Base-by-base conservation (phyloP, 2,329 filamentous ascomycete genomes). In the Ceratocystis eucalypticola region DNA sequence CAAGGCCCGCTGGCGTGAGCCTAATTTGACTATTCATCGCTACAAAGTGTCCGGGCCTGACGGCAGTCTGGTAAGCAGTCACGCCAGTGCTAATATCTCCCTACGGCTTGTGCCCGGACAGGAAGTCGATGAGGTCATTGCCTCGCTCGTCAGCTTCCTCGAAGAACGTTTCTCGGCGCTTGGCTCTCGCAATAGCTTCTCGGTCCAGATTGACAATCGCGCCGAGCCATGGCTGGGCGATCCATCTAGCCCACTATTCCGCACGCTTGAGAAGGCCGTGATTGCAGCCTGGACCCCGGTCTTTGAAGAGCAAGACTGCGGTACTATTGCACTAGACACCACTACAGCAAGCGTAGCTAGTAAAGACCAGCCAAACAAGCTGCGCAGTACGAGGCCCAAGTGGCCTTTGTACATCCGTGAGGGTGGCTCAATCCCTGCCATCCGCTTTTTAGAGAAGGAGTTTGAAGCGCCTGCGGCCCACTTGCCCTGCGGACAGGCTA, bases 221-320 rank as follows among this genome's bases (percentile, higher is more conserved):
- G 93, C 94, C 0, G 94, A 99, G 73, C 91, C 94, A 0, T 99
- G 94, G 94, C 84, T 99, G 0, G 93, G 94, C 15, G 91, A 96
- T 71, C 91, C 91, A 2, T 85, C 86, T 62, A 96, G 96, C 70
- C 85, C 91, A 70, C 92, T 97, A 67, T 99, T 96, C 76, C 84
- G 87, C 69, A 95, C 91, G 0, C 82, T 99, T 0, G 91, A 96
- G 70, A 82, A 86, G 68, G 94, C 92, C 0, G 88, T 97, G 63
- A 84, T 92, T 71, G 84, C 88, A 57, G 91, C 88, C 0, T 99
- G 94, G 94, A 85, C 85, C 0, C 83, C 84, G 0, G 79, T 75
- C 53, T 81, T 76, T 69, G 77, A 73, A 20, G 64, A 74, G 41
- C 55, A 65, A 20, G 65, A 66, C 70, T 28, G 66, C 7, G 62